Evolutionary conservation across 768 basidiomycete species (phyloP).

Genomic region (Imleria badia): DNA sequence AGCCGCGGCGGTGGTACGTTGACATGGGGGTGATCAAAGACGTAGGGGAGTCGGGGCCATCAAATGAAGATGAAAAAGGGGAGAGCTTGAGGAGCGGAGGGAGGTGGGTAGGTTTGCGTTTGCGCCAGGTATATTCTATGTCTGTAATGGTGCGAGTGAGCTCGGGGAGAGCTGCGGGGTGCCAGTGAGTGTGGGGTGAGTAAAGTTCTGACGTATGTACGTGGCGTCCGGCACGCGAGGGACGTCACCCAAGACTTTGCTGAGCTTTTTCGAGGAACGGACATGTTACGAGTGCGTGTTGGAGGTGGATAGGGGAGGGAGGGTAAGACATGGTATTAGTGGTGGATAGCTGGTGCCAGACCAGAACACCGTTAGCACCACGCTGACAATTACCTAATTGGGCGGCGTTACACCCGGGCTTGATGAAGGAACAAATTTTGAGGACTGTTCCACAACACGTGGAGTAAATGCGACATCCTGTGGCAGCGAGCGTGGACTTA

Average conservation of each 20-base stretch:
- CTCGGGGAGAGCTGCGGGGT: not conserved
- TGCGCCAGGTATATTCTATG: constrained; percentile 22
- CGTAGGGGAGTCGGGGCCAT: no score
- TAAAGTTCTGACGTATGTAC: not conserved
- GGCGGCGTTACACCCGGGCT: no score
- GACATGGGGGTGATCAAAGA: no score
- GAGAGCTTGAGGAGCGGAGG: constrained; percentile 25
- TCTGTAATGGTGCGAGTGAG: constrained; percentile 2
- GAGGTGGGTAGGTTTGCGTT: constrained; percentile 29
- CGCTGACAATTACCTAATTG: no score
- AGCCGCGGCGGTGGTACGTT: no score
- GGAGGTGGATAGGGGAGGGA: constrained; percentile 52
- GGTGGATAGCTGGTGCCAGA: constrained; percentile 30
- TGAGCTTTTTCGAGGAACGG: constrained; percentile 59
- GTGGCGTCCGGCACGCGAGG: constrained; percentile 52
- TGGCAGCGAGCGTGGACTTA: no score
- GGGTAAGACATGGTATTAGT: not conserved
- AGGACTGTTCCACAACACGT: no score
- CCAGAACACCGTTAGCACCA: no score
- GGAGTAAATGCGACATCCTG: no score
- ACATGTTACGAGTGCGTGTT: constrained; percentile 50
- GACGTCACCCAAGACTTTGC: constrained; percentile 55
- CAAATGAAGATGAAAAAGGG: not conserved
- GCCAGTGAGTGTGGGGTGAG: not conserved
- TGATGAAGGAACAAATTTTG: no score